Base-by-base conservation (phyloP, 148 eudicot species). In the Cornus controversa region DNA sequence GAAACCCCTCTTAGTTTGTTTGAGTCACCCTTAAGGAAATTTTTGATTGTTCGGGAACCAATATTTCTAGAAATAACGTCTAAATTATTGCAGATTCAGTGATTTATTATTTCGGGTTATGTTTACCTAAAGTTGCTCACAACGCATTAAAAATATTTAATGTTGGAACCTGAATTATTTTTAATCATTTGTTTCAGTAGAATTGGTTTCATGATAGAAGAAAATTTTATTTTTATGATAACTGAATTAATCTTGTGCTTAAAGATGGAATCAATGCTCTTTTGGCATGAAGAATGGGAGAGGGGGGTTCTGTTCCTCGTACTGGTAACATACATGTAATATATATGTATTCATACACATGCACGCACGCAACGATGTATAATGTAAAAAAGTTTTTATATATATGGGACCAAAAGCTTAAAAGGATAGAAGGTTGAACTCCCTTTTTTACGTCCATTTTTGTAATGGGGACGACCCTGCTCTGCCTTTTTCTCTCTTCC, bases 21-120 rank as follows among this genome's bases (percentile, higher is more conserved):
- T 16, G 42, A 71, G 74, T 1, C 29, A 28, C 62, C 74, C 23
- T 26, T 36, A 2, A 6, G 34, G 66, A 58, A 10, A 22, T 28
- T n/a, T 25, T 78, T 64, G 66, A 42, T 71, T 47, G 62, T 71
- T 26, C 8, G 50, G 50, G 74, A 27, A 50, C 63, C 73, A 70
- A 54, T 18, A 13, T 54, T 54, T 54, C 20, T 60, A 60, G 25
- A 60, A 60, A 14, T 60, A 4, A 22, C 23, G 22, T 60, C 20
- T 18, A 22, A 18, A n/a, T 60, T 8, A 60, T 60, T 60, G 5
- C 64, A 20, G 24, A 60, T n/a, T 18, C 64, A 22, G 23, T 60
- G 22, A 60, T 20, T 18, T 31, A 5, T 60, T 50, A 50, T 60
- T 1, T 60, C 64, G 22, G 24, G 64, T 60, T 60, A 60, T 60